Evolutionary conservation across 1,139 yeast species (phyloP), one percentile per base, ranked within the genome.

Genomic region (Diutina ranongensis): DNA sequence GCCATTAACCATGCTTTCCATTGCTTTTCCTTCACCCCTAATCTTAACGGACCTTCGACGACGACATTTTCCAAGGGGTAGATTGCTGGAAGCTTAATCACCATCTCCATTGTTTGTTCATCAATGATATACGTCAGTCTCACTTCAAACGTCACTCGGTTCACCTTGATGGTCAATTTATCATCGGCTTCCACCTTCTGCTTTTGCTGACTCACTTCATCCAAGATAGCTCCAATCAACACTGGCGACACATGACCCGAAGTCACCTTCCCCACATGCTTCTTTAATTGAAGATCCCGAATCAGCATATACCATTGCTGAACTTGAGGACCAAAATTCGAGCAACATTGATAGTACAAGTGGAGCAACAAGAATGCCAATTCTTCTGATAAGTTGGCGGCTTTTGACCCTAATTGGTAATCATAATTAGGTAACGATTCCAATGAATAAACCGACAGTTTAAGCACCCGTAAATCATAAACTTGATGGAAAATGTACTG

Each of bases 1-100:
- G 97, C 92, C 57, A 92, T 68, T 27, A 92, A 65, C 98, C 98
- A 92, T 1, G 95, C 92, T 54, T 87, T 83, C 95, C 97, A 89
- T 63, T 86, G 92, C 51, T 78, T 80, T 54, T 92, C 97, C 53
- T 83, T 85, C 15, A 89, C 94, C 15, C 98, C 98, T 40, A 88
- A 74, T 51, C 95, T 72, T 47, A 79, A 74, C 1, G 86, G 77
- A 0, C 97, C 96, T 46, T 76, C 80, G 1, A 92, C 89, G 13
- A 67, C 65, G 15, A 88, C 83, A 51, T 78, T 84, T 13, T 76
- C 71, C 46, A 88, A 68, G 2, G 97, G 97, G 53, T 79, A 89
- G 38, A 76, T 72, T 1, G 68, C 57, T 0, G 97, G 97, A 16
- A 88, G 64, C 46, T 70, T 72, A 49, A 89, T 79, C 1, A 80